phyloP scores from a whole-genome alignment of 2,329 filamentous ascomycete species.

The Ophiocordyceps sinensis region DNA sequence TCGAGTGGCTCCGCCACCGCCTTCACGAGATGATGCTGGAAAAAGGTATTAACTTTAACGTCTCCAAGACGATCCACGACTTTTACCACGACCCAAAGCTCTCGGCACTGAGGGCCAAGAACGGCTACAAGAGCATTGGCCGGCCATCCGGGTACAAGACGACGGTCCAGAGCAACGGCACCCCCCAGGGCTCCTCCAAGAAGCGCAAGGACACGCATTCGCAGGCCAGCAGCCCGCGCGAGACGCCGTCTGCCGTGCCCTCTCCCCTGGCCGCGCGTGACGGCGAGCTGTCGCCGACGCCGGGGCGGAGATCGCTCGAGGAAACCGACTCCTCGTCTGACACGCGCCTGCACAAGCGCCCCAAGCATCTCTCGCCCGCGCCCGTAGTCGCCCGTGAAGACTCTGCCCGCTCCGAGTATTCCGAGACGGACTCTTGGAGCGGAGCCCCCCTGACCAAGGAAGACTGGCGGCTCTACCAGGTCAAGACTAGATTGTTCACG shows the following conservation, averaged over 20 bases:
- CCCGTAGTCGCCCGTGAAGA: slow-evolving; percentile 16
- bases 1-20: slow-evolving; percentile 43
- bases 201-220: slow-evolving; percentile 21
- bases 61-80: slow-evolving; percentile 34
- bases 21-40: slow-evolving; percentile 32
- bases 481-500: slow-evolving; percentile 33
- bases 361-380: slow-evolving; percentile 9
- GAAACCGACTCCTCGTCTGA: background rate
- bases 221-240: slow-evolving; percentile 12
- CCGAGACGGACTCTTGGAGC: slow-evolving; percentile 36
- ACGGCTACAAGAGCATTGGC: slow-evolving; percentile 43
- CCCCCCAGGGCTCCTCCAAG: slow-evolving; percentile 11
- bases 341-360: slow-evolving; percentile 7
- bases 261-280: slow-evolving; percentile 12
- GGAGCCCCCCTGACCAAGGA: slow-evolving; percentile 26
- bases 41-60: slow-evolving; percentile 32
- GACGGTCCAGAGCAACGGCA: slow-evolving; percentile 11
- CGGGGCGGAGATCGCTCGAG: background rate
- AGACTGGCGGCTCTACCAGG: slow-evolving; percentile 38
- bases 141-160: slow-evolving; percentile 34
- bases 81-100: slow-evolving; percentile 43
- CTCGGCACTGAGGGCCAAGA: slow-evolving; percentile 30
- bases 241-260: slow-evolving; percentile 12
- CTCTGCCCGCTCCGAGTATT: slow-evolving; percentile 30
- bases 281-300: slow-evolving; percentile 1